A percentile compares a stretch with the other conserved stretches of the same genome.
Evolutionary conservation across 768 basidiomycete genomes (phyloP).

Genomic region (Scleroderma bovista): DNA sequence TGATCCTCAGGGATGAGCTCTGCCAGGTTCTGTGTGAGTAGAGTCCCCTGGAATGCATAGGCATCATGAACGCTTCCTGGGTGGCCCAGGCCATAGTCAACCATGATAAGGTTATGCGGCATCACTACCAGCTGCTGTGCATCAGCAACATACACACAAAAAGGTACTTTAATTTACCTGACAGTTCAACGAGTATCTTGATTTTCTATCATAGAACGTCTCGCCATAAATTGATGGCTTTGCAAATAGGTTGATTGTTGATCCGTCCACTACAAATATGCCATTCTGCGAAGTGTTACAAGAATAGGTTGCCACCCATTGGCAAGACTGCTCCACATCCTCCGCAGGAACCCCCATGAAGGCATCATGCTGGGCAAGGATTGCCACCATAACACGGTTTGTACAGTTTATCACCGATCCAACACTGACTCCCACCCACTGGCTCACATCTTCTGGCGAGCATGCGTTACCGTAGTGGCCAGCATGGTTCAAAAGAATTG

Average conservation of each 20-base stretch:
- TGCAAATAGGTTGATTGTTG: slow-evolving; percentile 10
- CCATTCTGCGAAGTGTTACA: slow-evolving; percentile 33
- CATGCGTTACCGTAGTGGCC: slow-evolving; percentile 5
- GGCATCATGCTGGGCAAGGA: slow-evolving; percentile 8
- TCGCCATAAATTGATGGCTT: not conserved
- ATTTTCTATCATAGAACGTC: slow-evolving; percentile 11
- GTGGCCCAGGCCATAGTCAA: slow-evolving; percentile 4
- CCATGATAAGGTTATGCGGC: slow-evolving; percentile 4
- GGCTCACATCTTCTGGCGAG: slow-evolving; percentile 10
- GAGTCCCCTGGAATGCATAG: slow-evolving; percentile 3
- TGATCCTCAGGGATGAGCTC: not conserved
- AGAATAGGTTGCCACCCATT: slow-evolving; percentile 19
- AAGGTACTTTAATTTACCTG: slow-evolving; percentile 6
- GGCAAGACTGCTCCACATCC: slow-evolving; percentile 19
- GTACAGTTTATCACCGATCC: slow-evolving; percentile 13
- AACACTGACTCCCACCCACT: slow-evolving; percentile 10
- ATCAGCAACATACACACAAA: not conserved
- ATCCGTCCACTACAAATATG: slow-evolving; percentile 36
- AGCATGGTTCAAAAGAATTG: slow-evolving; percentile 17
- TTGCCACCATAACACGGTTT: slow-evolving; percentile 8
- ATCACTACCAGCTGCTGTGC: slow-evolving; percentile 1
- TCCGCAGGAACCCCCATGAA: slow-evolving; percentile 2
- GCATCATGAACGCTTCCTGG: slow-evolving; percentile 6
- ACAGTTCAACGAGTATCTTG: slow-evolving; percentile 12
- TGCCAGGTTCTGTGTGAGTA: not conserved